Base-by-base conservation (phyloP, 2,329 filamentous ascomycete genomes). In the Plenodomus tracheiphilus region DNA sequence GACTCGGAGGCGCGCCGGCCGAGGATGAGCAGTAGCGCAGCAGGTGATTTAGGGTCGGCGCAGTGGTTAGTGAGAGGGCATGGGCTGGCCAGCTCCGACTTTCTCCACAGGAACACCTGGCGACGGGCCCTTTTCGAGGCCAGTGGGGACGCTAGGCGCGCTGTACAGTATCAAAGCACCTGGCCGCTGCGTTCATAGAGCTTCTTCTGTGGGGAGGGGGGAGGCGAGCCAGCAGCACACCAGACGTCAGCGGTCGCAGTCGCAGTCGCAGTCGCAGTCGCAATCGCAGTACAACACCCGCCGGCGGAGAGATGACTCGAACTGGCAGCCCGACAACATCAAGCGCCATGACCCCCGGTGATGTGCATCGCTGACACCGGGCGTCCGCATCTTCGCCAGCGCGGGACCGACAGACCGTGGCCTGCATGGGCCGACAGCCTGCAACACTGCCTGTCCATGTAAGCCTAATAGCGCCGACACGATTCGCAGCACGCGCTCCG, bases 121-220 rank as follows among this genome's bases (percentile, higher is more conserved):
- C 39, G 22, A 38, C 35, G 44, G 49, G 21, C 36, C 50, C 46
- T 46, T 38, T 20, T 41, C 34, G 21, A 25, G 51, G 20, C 32
- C 47, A 56, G 55, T 58, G 56, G 56, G 53, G 54, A 46, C 54
- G 56, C 56, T 59, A 59, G 43, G 28, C 28, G n/a, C 28, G 38
- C 34, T 35, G 39, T 53, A 41, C 9, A 32, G 28, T 45, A 37
- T 51, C 43, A 39, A 54, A 20, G 41, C 40, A 39, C 42, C 22
- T 20, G 40, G 41, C n/a, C n/a, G n/a, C n/a, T n/a, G n/a, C n/a
- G n/a, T n/a, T n/a, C n/a, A n/a, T n/a, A n/a, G n/a, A n/a, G n/a
- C n/a, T n/a, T n/a, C 25, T 41, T 36, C 55, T 59, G 54, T 59
- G 56, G 54, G 56, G 54, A 53, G n/a, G 42, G 37, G 37, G 43